Conservation (phyloP, 2,329 filamentous ascomycete species). For the Tolypocladium guangdongense region DNA sequence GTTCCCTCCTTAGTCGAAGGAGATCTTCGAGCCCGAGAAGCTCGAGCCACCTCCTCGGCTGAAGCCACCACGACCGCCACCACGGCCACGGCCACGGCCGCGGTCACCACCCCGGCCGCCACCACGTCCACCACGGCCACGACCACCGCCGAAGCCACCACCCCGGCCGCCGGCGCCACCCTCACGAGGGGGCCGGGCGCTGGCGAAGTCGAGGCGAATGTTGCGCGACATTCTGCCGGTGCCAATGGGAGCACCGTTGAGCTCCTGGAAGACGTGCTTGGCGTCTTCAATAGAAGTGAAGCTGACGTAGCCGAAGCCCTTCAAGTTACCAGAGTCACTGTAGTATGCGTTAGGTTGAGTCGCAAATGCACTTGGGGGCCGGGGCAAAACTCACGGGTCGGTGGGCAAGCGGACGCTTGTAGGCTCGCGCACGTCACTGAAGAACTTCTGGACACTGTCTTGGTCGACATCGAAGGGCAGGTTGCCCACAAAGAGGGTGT, state of each 20-base stretch:
- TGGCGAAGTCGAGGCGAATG: conserved; percentile 74
- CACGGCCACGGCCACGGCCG: conserved; percentile 40
- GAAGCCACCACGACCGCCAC: conserved; percentile 41
- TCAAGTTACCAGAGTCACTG: conserved; percentile 69
- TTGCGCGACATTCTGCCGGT: conserved; percentile 59
- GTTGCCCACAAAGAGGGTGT: conserved; percentile 89
- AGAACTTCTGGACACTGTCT: conserved; percentile 62
- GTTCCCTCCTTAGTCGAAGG: conserved; percentile 41
- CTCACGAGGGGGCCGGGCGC: conserved; percentile 52
- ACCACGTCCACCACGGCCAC: conserved; percentile 29
- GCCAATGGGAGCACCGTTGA: conserved; percentile 55
- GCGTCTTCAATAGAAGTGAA: conserved; percentile 78
- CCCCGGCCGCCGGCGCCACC: conserved; percentile 41
- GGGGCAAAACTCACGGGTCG: conserved; percentile 47
- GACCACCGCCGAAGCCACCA: conserved; percentile 39
- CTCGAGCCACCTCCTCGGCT: conserved; percentile 25
- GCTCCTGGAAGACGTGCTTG: conserved; percentile 57
- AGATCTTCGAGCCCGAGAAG: conserved; percentile 65
- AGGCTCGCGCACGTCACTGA: conserved; percentile 59
- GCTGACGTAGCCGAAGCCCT: conserved; percentile 88
- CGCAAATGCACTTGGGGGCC: not conserved
- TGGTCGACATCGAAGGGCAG: conserved; percentile 75
- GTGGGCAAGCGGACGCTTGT: conserved; percentile 80
- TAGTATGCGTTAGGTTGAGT: conserved; percentile 1
- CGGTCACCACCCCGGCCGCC: conserved; percentile 32